Evolutionary conservation across 1,139 yeast species (phyloP), one percentile per base, ranked within the genome.

Genomic region (Diutina neorugosa): DNA sequence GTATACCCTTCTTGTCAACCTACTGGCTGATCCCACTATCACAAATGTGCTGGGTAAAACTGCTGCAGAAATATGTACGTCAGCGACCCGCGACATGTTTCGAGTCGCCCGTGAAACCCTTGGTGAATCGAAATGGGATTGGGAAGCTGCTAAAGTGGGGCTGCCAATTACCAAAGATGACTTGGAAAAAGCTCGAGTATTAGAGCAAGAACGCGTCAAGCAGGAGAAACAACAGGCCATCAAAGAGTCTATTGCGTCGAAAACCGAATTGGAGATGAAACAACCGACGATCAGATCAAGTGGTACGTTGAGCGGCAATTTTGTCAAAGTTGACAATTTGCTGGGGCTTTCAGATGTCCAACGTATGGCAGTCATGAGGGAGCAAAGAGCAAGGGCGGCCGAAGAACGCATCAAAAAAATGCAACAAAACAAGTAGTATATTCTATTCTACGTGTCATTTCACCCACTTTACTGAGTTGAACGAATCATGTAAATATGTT

Each of bases 351-450:
- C 65, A 34, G 91, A 84, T 1, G 88, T 83, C 44, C 96, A 91
- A 58, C 77, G 80, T 62, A 75, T 76, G 76, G 78, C 83, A 62
- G 68, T 93, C 37, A 90, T 91, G 85, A 78, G 98, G 57, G 98
- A 93, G 62, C 91, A 93, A 63, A 73, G 98, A 54, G 98, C 98
- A 0, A 76, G 98, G 56, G 99, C 99, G 0, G 97, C 96, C 0
- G 98, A 93, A 65, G 96, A 94, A 0, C 76, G 99, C 60, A 64
- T 91, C 55, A 69, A 44, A 12, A 19, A 40, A 16, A 50, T 18
- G 37, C 44, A 50, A 41, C 43, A 16, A 41, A 41, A 16, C 19
- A 41, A n/a, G 16, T 16, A 41, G 19, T 18, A 16, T n/a, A n/a
- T 41, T 41, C n/a, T n/a, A n/a, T 41, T 14, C 8, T n/a, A 11